Conservation (phyloP, 345 rosid species). For the Pugionium cornutum region DNA sequence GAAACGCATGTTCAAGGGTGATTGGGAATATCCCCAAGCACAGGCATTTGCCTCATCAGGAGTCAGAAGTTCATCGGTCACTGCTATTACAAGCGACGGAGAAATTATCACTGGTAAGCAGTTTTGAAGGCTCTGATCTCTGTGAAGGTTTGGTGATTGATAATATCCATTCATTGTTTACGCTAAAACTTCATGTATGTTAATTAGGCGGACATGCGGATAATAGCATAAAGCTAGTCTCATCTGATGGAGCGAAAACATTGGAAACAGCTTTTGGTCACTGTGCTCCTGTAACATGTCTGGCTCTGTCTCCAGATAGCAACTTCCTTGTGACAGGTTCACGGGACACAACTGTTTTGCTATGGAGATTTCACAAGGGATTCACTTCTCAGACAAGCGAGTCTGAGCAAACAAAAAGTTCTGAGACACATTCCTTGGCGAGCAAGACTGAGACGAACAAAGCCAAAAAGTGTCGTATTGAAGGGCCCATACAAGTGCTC, state of each 20-base stretch:
- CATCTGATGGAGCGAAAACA: constrained; percentile 83
- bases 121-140: constrained; percentile 16
- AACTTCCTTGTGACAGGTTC: constrained; percentile 93
- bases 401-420: constrained; percentile 50
- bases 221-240: constrained; percentile 80
- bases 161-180: neutral
- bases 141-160: constrained; percentile 23
- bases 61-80: constrained; percentile 66
- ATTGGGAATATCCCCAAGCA: constrained; percentile 84
- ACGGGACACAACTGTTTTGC: constrained; percentile 75
- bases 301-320: constrained; percentile 81
- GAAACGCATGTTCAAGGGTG: constrained; percentile 87
- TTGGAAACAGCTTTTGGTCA: constrained; percentile 83
- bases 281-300: constrained; percentile 95
- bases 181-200: neutral
- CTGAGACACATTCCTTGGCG: constrained; percentile 48
- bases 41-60: constrained; percentile 81
- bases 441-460: constrained; percentile 32
- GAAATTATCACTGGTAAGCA: constrained; percentile 81
- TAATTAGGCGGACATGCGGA: constrained; percentile 83
- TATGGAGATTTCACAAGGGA: constrained; percentile 79
- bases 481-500: constrained; percentile 92
- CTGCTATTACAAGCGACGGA: constrained; percentile 67
- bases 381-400: constrained; percentile 48
- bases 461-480: constrained; percentile 50